These are phyloP conservation scores for Fomitopsis palustris DNA, from an alignment of 1,284 basidiomycete genomes.

Conservation along the genomic window DNA sequence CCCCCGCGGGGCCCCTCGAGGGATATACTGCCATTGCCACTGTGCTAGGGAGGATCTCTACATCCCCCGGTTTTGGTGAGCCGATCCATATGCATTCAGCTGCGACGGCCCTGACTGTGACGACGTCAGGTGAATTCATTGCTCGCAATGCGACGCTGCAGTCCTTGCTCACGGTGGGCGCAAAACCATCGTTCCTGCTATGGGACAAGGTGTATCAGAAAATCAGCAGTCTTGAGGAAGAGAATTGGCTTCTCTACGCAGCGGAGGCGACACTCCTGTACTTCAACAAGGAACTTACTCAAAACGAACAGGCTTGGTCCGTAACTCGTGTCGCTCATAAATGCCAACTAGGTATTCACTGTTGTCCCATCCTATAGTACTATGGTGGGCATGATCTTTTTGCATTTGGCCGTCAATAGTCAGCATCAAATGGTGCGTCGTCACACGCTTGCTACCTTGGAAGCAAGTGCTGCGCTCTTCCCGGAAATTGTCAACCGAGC, in stretches of 20 bases:
- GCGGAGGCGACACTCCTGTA: conserved; percentile 48
- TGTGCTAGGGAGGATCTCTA: conserved; percentile 59
- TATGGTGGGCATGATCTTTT: conserved; percentile 55
- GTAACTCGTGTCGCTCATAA: conserved; percentile 13
- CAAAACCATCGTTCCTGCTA: conserved; percentile 82
- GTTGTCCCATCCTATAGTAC: conserved; percentile 5
- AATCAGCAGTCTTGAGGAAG: conserved; percentile 59
- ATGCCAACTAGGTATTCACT: not conserved
- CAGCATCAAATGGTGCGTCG: conserved; percentile 51
- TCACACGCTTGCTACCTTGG: conserved; percentile 41
- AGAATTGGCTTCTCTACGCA: conserved; percentile 78
- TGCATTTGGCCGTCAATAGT: conserved; percentile 67
- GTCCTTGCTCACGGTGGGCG: conserved; percentile 39
- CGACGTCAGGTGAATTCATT: conserved; percentile 31
- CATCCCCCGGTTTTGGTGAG: conserved; percentile 51
- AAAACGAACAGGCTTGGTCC: conserved; percentile 58
- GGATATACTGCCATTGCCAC: conserved; percentile 78
- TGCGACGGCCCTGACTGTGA: conserved; percentile 13
- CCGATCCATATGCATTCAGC: conserved; percentile 5
- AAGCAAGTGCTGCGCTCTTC: conserved; percentile 24
- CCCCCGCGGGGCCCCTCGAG: conserved; percentile 69
- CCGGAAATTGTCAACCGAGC: conserved; percentile 51
- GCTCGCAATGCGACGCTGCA: conserved; percentile 41
- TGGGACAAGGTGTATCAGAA: conserved; percentile 88
- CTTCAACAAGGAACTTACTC: conserved; percentile 51